A percentile compares a stretch with the other conserved stretches of the same genome.
Conservation (phyloP, 2,329 filamentous ascomycete species). For the Nemania sp. region DNA sequence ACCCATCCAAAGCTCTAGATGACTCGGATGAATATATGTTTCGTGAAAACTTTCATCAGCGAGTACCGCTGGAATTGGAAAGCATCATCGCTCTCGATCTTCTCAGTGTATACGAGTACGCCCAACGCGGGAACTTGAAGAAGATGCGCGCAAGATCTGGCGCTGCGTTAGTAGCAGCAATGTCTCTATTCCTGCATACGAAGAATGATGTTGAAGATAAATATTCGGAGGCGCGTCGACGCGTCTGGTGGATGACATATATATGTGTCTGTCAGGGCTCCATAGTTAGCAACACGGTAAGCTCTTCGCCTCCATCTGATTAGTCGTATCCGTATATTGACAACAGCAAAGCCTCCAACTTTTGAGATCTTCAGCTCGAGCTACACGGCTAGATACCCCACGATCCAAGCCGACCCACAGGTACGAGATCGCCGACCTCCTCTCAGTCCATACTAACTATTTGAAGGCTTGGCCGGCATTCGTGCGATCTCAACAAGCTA, state of each 20-base stretch:
- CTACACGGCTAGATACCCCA: constrained; percentile 51
- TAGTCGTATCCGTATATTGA: constrained; percentile 6
- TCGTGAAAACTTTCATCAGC: constrained; percentile 50
- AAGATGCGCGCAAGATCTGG: constrained; percentile 56
- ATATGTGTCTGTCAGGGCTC: constrained; percentile 55
- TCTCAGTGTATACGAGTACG: constrained; percentile 57
- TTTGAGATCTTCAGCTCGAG: constrained; percentile 49
- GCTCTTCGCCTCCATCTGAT: constrained; percentile 14
- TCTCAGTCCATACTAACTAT: constrained; percentile 22
- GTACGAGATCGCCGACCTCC: constrained; percentile 34
- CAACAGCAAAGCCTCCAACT: constrained; percentile 44
- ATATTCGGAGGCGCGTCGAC: constrained; percentile 51
- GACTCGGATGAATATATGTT: constrained; percentile 41
- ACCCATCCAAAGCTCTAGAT: constrained; percentile 51
- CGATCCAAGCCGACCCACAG: constrained; percentile 47
- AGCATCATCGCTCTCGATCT: constrained; percentile 53
- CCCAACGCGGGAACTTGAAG: constrained; percentile 56
- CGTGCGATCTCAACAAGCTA: constrained; percentile 53
- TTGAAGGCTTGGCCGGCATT: constrained; percentile 49
- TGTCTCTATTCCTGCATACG: constrained; percentile 50
- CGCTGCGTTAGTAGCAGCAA: constrained; percentile 52
- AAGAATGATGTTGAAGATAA: constrained; percentile 44
- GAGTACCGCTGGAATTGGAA: constrained; percentile 52
- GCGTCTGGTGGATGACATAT: constrained; percentile 61
- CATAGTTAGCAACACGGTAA: constrained; percentile 55